A percentile compares a stretch with the other conserved stretches of the same genome.
Evolutionary conservation across 164 flowering plant genomes (phyloP).

Genomic region (Vitis cinerea): DNA sequence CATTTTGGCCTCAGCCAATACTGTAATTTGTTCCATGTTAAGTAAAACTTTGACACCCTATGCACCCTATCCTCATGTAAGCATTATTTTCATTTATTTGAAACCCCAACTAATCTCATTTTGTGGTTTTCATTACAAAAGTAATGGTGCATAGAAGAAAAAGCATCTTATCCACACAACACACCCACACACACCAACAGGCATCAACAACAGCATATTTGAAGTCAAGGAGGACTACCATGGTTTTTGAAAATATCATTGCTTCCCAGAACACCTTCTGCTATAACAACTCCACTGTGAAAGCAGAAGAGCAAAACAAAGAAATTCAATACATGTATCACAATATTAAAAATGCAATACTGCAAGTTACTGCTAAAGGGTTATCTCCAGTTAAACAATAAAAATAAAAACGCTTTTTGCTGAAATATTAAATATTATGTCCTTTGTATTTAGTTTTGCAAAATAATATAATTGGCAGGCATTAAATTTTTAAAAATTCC

Average conservation of each 20-base stretch:
- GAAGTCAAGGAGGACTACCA: slow-evolving; percentile 32
- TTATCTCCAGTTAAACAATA: background rate
- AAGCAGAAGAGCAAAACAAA: slow-evolving; percentile 5
- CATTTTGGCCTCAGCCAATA: no score
- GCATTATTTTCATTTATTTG: no score
- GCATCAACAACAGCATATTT: no score
- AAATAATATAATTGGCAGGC: background rate
- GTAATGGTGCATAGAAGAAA: no score
- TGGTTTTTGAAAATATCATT: slow-evolving; percentile 44
- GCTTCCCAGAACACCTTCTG: slow-evolving; percentile 67
- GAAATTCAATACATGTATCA: background rate
- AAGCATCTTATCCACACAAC: no score
- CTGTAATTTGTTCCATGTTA: no score
- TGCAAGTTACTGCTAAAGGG: background rate
- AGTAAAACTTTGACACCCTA: no score
- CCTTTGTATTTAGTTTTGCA: background rate
- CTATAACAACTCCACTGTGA: slow-evolving; percentile 91
- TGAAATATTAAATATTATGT: background rate
- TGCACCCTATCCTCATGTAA: no score
- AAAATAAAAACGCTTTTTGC: background rate
- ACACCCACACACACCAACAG: no score
- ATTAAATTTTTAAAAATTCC: no score
- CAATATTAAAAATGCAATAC: background rate
- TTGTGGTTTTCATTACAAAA: no score
- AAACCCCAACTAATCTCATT: no score